phyloP scores from a whole-genome alignment of 73 alveolate species.

The Paramecium biaurelia region DNA sequence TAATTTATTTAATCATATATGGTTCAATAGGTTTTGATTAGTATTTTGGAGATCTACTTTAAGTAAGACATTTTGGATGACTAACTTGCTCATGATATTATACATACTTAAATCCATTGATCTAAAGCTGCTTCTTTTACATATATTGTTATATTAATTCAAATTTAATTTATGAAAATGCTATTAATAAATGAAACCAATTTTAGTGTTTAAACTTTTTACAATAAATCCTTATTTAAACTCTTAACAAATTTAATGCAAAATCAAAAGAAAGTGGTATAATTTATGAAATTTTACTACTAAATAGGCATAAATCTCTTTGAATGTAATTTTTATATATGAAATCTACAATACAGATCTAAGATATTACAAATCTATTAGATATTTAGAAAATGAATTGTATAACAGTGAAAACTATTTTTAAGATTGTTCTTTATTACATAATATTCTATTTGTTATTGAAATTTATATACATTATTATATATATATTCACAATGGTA shows the following conservation, averaged over 20 bases:
- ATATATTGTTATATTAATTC: slow-evolving; percentile 8
- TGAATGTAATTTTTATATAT: too few relatives aligned
- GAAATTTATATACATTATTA: background rate
- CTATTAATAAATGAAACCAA: background rate
- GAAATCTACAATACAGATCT: too few relatives aligned
- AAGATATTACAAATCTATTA: too few relatives aligned
- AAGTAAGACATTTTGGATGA: slow-evolving; percentile 51
- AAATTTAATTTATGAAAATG: slow-evolving; percentile 7
- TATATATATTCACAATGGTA: background rate
- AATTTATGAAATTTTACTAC: too few relatives aligned
- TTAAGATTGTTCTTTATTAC: background rate
- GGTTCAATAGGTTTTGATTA: background rate
- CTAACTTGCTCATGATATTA: background rate
- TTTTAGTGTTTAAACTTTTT: background rate
- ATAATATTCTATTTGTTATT: background rate
- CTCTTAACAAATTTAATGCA: too few relatives aligned
- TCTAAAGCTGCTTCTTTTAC: background rate
- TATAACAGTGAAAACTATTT: too few relatives aligned
- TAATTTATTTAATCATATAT: background rate
- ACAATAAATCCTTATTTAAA: background rate
- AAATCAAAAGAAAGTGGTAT: background rate
- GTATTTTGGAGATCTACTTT: slow-evolving; percentile 42
- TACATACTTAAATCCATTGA: background rate
- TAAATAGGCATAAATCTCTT: too few relatives aligned
- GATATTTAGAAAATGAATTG: too few relatives aligned